A percentile compares a stretch with the other conserved stretches of the same genome.
Evolutionary conservation across 163 green algal genomes (phyloP).

Genomic region (Volvox carteri): DNA sequence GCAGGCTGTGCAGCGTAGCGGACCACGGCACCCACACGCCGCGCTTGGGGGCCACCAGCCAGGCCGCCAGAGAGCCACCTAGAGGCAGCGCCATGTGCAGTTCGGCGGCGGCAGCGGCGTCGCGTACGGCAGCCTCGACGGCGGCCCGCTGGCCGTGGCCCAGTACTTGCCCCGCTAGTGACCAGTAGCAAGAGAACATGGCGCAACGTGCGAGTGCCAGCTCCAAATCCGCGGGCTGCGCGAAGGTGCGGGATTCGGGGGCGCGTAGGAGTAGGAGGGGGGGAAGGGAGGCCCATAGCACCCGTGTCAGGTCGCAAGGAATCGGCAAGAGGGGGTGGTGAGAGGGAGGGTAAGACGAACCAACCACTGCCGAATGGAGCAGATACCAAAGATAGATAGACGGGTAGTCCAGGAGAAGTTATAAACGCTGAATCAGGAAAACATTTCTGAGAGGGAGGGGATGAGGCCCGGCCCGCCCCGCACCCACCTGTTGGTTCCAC

Average conservation of each 20-base stretch:
- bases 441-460: too few species aligned
- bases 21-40: conserved; percentile 47
- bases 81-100: conserved; percentile 43
- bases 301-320: too few species aligned
- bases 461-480: too few species aligned
- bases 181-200: conserved; percentile 49
- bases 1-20: conserved; percentile 36
- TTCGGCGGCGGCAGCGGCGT: conserved; percentile 12
- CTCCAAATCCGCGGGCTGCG: conserved; percentile 47
- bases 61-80: conserved; percentile 40
- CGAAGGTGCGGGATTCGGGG: not conserved
- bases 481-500: conserved; percentile 50
- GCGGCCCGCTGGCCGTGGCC: conserved; percentile 6
- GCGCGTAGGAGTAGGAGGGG: not conserved
- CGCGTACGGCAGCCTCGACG: conserved; percentile 36
- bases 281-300: too few species aligned
- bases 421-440: too few species aligned
- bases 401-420: too few species aligned
- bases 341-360: too few species aligned
- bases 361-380: too few species aligned
- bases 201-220: conserved; percentile 45
- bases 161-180: conserved; percentile 36
- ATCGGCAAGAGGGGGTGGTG: too few species aligned
- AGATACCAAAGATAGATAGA: too few species aligned
- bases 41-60: conserved; percentile 36